phyloP scores from a whole-genome alignment of 2,329 filamentous ascomycete species.

The Penicillium sumatraense region DNA sequence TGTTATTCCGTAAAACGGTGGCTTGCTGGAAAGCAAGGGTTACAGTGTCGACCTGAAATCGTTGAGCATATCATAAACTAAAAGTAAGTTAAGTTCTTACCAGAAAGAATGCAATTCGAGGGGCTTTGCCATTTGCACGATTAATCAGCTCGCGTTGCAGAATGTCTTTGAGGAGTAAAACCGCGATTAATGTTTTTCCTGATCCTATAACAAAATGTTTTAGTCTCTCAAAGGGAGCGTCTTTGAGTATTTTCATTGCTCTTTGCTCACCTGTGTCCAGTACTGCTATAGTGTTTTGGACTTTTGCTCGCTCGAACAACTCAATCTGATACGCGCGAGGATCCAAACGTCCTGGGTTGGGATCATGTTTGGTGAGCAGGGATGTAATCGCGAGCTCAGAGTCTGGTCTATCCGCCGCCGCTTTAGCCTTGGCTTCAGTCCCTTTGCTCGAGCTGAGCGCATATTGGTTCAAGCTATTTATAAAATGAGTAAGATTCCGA shows the following conservation, averaged over 20 bases:
- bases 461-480: conserved; percentile 43
- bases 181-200: conserved; percentile 95
- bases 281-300: conserved; percentile 87
- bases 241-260: no score
- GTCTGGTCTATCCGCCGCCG: conserved; percentile 34
- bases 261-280: conserved; percentile 73
- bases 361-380: conserved; percentile 58
- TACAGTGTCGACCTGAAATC: conserved; percentile 74
- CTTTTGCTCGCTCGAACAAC: conserved; percentile 84
- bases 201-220: conserved; percentile 62
- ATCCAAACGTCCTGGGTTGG: conserved; percentile 67
- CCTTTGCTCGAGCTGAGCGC: conserved; percentile 49
- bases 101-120: conserved; percentile 81
- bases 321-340: conserved; percentile 92
- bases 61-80: conserved; percentile 14
- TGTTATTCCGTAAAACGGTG: conserved; percentile 77
- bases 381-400: conserved; percentile 60
- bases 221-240: no score
- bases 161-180: conserved; percentile 76
- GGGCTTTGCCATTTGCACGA: conserved; percentile 62
- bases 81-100: conserved; percentile 49
- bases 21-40: conserved; percentile 89
- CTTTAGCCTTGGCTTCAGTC: conserved; percentile 31
- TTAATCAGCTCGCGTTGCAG: conserved; percentile 78
- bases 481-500: conserved; percentile 9